phyloP scores from a whole-genome alignment of 164 flowering plant genomes.

The Stephania yunnanensis region DNA sequence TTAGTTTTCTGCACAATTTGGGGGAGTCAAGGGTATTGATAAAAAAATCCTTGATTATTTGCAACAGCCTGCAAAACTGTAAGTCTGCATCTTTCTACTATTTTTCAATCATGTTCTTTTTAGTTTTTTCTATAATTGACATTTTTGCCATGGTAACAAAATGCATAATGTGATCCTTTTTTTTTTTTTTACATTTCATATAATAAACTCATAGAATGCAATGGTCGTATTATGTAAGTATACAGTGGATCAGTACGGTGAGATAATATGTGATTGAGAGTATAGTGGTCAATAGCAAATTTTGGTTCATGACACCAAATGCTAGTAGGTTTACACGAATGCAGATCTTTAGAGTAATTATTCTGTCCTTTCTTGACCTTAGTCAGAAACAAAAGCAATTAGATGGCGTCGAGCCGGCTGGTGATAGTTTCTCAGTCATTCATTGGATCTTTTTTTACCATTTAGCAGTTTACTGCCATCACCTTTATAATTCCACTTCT shows the following conservation, averaged over 20 bases:
- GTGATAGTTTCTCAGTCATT: no score
- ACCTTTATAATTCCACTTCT: not conserved
- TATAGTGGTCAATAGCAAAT: not conserved
- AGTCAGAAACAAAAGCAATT: not conserved
- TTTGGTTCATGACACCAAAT: not conserved
- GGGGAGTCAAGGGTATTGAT: slow-evolving; percentile 38
- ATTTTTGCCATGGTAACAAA: not conserved
- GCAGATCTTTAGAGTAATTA: no score
- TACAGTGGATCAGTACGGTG: not conserved
- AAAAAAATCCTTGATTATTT: slow-evolving; percentile 53
- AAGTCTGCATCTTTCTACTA: slow-evolving; percentile 25
- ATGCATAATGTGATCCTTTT: not conserved
- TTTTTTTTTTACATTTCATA: not conserved
- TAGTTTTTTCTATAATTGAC: not conserved
- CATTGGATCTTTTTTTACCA: not conserved
- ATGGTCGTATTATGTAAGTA: not conserved
- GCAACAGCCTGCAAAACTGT: slow-evolving; percentile 47
- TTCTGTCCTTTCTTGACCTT: not conserved
- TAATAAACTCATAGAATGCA: not conserved
- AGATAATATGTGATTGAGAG: not conserved
- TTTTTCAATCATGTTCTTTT: not conserved
- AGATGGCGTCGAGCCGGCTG: not conserved
- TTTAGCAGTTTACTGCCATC: not conserved
- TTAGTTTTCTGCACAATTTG: slow-evolving; percentile 44
- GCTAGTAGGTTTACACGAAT: not conserved